These are phyloP conservation scores for Bruguiera sexangula DNA, from an alignment of 345 rosid genomes.

Conservation along the genomic window DNA sequence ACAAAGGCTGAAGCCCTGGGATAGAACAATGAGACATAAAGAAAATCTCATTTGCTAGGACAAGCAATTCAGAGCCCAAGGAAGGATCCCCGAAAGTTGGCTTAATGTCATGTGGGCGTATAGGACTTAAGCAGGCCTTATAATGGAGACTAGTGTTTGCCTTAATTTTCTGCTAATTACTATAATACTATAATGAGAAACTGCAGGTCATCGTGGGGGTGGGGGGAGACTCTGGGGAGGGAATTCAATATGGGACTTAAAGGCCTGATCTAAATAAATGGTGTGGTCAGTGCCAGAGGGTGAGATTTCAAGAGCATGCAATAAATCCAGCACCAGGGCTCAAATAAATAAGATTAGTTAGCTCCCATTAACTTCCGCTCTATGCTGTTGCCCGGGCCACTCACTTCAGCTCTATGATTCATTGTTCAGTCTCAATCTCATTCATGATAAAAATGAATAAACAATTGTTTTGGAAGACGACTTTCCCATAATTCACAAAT, in stretches of 20 bases:
- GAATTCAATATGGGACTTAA: slow-evolving; percentile 24
- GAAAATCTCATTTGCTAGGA: slow-evolving; percentile 20
- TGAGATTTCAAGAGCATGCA: slow-evolving; percentile 17
- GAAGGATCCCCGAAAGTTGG: background rate
- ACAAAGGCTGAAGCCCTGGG: slow-evolving; percentile 28
- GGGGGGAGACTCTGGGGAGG: slow-evolving; percentile 12
- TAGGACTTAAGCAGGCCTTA: background rate
- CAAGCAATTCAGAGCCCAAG: slow-evolving; percentile 10
- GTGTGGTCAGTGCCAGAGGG: slow-evolving; percentile 11
- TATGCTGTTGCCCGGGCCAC: too few species aligned
- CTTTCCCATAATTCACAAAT: slow-evolving; percentile 5
- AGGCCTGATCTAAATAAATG: slow-evolving; percentile 25
- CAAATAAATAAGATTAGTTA: slow-evolving; percentile 19
- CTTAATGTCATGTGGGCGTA: background rate
- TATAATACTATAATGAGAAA: background rate
- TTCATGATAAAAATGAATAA: background rate
- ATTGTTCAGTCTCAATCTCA: background rate
- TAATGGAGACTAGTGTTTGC: background rate
- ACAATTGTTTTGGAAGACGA: background rate
- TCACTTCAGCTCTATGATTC: too few species aligned
- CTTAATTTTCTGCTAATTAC: background rate
- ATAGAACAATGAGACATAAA: slow-evolving; percentile 16
- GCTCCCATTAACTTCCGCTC: slow-evolving; percentile 2
- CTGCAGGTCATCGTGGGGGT: background rate
- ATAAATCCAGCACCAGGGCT: slow-evolving; percentile 21